Percentiles rank a stretch among this genome's conserved stretches.
These are phyloP conservation scores for Botrytis elliptica DNA, from an alignment of 2,329 filamentous ascomycete species.

Conservation along the genomic window DNA sequence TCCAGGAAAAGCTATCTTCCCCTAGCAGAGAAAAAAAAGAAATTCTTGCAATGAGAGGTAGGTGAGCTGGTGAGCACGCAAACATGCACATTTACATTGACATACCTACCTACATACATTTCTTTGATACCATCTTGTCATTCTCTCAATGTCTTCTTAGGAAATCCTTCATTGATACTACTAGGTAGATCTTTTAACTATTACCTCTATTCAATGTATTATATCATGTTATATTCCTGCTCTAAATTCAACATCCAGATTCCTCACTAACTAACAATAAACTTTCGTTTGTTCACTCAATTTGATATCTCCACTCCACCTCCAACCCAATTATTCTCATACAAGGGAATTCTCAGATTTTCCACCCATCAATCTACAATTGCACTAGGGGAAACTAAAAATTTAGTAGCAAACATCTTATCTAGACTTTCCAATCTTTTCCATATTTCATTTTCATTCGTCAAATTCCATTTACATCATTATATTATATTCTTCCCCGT, in stretches of 20 bases:
- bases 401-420: conserved; percentile 9
- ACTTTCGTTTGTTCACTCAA: neutral
- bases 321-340: neutral
- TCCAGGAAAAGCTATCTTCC: neutral
- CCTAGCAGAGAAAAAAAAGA: neutral
- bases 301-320: neutral
- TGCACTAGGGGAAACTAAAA: conserved; percentile 1
- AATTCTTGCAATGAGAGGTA: neutral
- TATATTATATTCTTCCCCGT: neutral
- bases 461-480: conserved; percentile 3
- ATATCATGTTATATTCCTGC: neutral
- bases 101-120: neutral
- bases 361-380: neutral
- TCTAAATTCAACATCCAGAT: neutral
- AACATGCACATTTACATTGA: neutral
- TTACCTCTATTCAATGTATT: neutral
- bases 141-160: neutral
- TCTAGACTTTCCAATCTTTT: conserved; percentile 13
- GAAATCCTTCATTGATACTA: neutral
- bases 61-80: neutral
- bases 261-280: neutral
- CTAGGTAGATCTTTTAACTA: too few species aligned
- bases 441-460: conserved; percentile 6
- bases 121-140: neutral
- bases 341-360: neutral